Conservation (phyloP, 352 stramenopile genomes). For the Peronospora destructor region DNA sequence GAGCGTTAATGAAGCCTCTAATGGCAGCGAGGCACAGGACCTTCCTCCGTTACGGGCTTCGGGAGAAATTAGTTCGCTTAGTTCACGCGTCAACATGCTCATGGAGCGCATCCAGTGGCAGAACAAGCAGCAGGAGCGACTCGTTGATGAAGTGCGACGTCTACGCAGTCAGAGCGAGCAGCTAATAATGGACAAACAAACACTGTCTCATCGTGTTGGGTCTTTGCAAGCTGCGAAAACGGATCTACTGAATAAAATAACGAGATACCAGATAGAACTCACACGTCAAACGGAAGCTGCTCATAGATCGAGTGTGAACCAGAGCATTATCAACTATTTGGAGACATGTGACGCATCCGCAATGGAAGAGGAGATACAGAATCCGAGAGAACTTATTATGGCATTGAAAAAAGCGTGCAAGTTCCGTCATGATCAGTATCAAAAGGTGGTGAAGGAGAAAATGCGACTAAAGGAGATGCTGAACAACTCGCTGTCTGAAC, state of each 20-base stretch:
- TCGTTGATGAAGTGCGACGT: constrained; percentile 50
- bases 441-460: constrained; percentile 79
- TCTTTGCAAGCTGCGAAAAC: constrained; percentile 41
- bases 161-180: constrained; percentile 58
- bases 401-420: constrained; percentile 77
- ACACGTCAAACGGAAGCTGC: constrained; percentile 49
- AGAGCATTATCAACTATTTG: constrained; percentile 67
- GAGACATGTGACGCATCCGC: constrained; percentile 61
- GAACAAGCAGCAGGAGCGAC: constrained; percentile 63
- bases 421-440: constrained; percentile 78
- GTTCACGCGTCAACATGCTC: constrained; percentile 45
- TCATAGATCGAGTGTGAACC: constrained; percentile 48
- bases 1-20: not conserved
- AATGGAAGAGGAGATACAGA: constrained; percentile 71
- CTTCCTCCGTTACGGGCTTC: constrained; percentile 4
- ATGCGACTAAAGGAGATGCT: constrained; percentile 63
- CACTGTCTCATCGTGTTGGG: constrained; percentile 42
- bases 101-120: constrained; percentile 73
- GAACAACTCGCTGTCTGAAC: constrained; percentile 26
- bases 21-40: not conserved
- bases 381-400: constrained; percentile 65
- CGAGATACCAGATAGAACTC: constrained; percentile 73
- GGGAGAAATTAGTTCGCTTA: constrained; percentile 38
- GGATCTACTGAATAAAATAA: constrained; percentile 60
- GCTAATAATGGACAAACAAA: constrained; percentile 56